Percentiles rank a stretch among this genome's conserved stretches.
Evolutionary conservation across 495 filamentous ascomycete species (phyloP).

Genomic region (Aspergillus diversus): DNA sequence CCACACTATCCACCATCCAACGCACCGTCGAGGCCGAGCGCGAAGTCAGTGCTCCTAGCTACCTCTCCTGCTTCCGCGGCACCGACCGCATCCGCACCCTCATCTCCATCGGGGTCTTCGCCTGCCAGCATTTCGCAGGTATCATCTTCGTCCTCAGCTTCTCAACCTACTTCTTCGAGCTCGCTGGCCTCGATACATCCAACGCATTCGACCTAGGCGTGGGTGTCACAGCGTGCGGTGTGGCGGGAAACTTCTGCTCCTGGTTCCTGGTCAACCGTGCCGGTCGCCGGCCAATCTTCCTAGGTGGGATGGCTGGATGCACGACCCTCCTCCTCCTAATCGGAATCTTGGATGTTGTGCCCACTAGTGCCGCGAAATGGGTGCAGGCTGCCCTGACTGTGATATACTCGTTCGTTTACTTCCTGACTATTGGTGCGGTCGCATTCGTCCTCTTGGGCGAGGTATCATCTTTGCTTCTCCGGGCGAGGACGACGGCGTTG

Average conservation of each 20-base stretch:
- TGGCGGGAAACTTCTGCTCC: conserved; percentile 30
- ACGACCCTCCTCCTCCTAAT: conserved; percentile 58
- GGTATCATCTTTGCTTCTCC: conserved; percentile 57
- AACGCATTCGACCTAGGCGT: conserved; percentile 35
- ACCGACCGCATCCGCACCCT: conserved; percentile 47
- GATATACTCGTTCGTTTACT: conserved; percentile 61
- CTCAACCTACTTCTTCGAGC: conserved; percentile 66
- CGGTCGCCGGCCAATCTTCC: conserved; percentile 59
- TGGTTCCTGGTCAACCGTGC: conserved; percentile 40
- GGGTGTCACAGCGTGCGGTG: conserved; percentile 32
- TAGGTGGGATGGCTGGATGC: conserved; percentile 49
- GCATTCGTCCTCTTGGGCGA: conserved; percentile 67
- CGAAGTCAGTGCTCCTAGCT: background rate
- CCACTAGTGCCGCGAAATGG: conserved; percentile 50
- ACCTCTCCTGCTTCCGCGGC: conserved; percentile 34
- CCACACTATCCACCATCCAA: conserved; percentile 1
- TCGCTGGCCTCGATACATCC: conserved; percentile 57
- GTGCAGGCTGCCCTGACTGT: conserved; percentile 57
- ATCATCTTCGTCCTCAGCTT: conserved; percentile 46
- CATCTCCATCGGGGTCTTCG: conserved; percentile 47
- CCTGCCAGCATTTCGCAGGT: conserved; percentile 45
- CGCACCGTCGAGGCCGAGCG: background rate
- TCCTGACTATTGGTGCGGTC: conserved; percentile 61
- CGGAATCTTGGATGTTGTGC: conserved; percentile 63
- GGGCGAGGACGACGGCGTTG: conserved; percentile 65